These are phyloP conservation scores for Candida nemodendra DNA, from an alignment of 805 yeast species.

Conservation along the genomic window DNA sequence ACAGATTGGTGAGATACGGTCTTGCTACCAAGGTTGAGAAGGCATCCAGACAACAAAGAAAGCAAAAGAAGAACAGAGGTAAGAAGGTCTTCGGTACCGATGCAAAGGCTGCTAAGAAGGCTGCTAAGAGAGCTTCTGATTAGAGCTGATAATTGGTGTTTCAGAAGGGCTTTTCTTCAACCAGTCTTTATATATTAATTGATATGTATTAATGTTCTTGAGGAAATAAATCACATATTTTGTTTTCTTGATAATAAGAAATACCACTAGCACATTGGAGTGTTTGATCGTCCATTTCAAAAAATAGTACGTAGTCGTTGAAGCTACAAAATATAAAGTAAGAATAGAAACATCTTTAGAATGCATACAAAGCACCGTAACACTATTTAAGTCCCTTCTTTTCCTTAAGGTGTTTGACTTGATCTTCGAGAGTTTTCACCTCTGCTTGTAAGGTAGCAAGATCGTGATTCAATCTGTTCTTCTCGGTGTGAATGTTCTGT, in stretches of 20 bases:
- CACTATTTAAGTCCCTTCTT: conserved; percentile 42
- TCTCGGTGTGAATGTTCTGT: conserved; percentile 90
- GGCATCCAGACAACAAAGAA: conserved; percentile 99
- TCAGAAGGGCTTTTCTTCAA: neutral
- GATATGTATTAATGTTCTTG: conserved; percentile 9
- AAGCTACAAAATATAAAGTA: too few species aligned
- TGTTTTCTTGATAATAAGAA: conserved; percentile 3
- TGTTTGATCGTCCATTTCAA: too few species aligned
- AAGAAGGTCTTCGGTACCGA: conserved; percentile 99
- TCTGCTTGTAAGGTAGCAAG: conserved; percentile 83
- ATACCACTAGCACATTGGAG: neutral
- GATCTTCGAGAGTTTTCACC: conserved; percentile 72
- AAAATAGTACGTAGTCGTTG: too few species aligned
- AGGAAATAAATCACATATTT: conserved; percentile 7
- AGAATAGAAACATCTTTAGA: neutral
- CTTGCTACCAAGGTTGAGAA: conserved; percentile 94
- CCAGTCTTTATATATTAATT: conserved; percentile 8
- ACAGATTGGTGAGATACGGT: conserved; percentile 99
- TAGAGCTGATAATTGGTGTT: conserved; percentile 34
- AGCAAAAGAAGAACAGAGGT: conserved; percentile 99
- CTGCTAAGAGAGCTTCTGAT: conserved; percentile 88
- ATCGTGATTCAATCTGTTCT: conserved; percentile 91
- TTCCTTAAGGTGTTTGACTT: conserved; percentile 60
- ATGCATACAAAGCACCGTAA: conserved; percentile 9
- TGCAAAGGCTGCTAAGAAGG: conserved; percentile 87